phyloP scores from a whole-genome alignment of 1,139 yeast species.

The Meyerozyma elateridarum region DNA sequence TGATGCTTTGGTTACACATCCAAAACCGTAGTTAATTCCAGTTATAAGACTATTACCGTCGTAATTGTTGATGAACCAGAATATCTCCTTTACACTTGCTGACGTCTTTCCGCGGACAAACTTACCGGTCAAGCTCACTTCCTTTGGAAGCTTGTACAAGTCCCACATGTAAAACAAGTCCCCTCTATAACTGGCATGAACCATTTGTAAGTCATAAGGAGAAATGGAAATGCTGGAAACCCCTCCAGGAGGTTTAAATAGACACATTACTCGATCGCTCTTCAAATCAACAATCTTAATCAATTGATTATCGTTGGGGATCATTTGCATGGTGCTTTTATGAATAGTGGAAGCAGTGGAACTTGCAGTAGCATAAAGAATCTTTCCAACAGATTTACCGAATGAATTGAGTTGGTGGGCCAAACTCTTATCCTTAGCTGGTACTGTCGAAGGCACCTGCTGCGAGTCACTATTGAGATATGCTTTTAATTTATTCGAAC shows the following conservation, averaged over 20 bases:
- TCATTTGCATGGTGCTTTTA: constrained; percentile 21
- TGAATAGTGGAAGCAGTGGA: constrained; percentile 27
- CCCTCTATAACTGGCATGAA: constrained; percentile 56
- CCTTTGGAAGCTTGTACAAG: constrained; percentile 45
- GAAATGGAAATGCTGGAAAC: constrained; percentile 57
- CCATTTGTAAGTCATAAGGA: constrained; percentile 56
- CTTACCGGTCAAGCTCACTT: constrained; percentile 53
- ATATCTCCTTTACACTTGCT: constrained; percentile 45
- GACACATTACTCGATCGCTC: constrained; percentile 41
- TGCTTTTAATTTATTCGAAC: constrained; percentile 40
- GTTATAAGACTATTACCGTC: constrained; percentile 10
- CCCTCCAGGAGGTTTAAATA: constrained; percentile 57
- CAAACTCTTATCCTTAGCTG: constrained; percentile 15
- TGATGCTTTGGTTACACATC: constrained; percentile 49
- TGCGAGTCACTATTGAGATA: constrained; percentile 23
- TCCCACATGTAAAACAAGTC: constrained; percentile 67
- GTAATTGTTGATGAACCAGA: constrained; percentile 45
- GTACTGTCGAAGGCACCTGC: too few species aligned
- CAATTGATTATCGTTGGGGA: constrained; percentile 30
- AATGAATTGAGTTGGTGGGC: constrained; percentile 24
- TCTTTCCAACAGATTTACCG: constrained; percentile 26
- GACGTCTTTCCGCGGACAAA: constrained; percentile 63
- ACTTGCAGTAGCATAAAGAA: constrained; percentile 35
- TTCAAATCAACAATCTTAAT: constrained; percentile 44
- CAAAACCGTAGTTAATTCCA: constrained; percentile 43